phyloP scores from a whole-genome alignment of 495 filamentous ascomycete species.

The Cladorrhinum samala region DNA sequence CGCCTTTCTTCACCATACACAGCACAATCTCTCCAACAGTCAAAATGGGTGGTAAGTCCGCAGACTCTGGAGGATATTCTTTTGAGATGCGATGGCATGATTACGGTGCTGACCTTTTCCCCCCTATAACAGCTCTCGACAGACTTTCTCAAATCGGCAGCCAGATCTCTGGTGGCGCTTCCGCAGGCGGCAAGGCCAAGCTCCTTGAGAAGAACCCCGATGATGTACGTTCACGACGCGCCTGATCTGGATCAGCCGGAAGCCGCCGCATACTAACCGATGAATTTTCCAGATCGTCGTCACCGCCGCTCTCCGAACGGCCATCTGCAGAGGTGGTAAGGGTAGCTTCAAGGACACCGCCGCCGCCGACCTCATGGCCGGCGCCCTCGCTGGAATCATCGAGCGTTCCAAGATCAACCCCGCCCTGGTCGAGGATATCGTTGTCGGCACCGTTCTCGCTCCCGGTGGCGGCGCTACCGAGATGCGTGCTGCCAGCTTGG shows the following conservation, averaged over 20 bases:
- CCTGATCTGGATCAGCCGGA: slow-evolving; percentile 8
- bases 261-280: not conserved
- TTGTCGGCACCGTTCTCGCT: slow-evolving; percentile 84
- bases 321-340: slow-evolving; percentile 87
- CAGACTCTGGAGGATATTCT: not conserved
- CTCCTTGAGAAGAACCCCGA: slow-evolving; percentile 46
- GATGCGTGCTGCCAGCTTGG: slow-evolving; percentile 86
- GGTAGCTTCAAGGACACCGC: slow-evolving; percentile 93
- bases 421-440: slow-evolving; percentile 78
- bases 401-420: slow-evolving; percentile 82
- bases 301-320: slow-evolving; percentile 84
- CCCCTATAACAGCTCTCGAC: slow-evolving; percentile 31
- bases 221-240: slow-evolving; percentile 35
- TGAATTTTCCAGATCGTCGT: slow-evolving; percentile 62
- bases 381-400: slow-evolving; percentile 74
- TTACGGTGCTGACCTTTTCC: slow-evolving; percentile 6
- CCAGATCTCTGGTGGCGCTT: slow-evolving; percentile 36
- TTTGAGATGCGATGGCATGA: not conserved
- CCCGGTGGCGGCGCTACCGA: slow-evolving; percentile 95
- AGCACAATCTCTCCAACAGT: slow-evolving; percentile 3
- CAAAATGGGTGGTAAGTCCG: slow-evolving; percentile 30
- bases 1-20: too few relatives aligned
- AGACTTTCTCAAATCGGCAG: slow-evolving; percentile 40
- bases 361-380: slow-evolving; percentile 78
- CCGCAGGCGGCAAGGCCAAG: slow-evolving; percentile 37